Conservation (phyloP, 306 rosid genomes). For the Crotalaria pallida region DNA sequence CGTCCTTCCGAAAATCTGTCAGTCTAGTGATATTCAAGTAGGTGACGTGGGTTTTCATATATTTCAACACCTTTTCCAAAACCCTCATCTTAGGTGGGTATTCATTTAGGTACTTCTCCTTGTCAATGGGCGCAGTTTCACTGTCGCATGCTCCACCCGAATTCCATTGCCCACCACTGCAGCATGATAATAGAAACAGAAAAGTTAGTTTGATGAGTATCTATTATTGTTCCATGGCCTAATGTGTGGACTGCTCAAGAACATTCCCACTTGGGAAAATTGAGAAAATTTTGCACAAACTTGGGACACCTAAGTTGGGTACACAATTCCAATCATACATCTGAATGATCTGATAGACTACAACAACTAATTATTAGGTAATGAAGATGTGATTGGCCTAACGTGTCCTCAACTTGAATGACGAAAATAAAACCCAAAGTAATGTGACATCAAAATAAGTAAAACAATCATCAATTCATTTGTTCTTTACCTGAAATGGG, state of each 20-base stretch:
- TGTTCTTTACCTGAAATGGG: conserved; percentile 78
- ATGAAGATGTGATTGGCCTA: neutral
- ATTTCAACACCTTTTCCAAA: conserved; percentile 60
- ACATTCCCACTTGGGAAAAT: too few relatives aligned
- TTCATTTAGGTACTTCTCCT: conserved; percentile 62
- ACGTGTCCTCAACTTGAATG: neutral
- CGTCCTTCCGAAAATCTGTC: conserved; percentile 93
- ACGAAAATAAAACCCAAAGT: neutral
- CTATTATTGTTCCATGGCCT: conserved; percentile 5
- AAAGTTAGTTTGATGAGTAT: neutral
- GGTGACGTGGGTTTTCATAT: conserved; percentile 73
- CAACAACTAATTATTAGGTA: too few relatives aligned
- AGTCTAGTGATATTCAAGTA: conserved; percentile 79
- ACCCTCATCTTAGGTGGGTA: conserved; percentile 73
- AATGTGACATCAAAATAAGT: neutral
- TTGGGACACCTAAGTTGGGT: neutral
- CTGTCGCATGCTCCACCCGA: conserved; percentile 84
- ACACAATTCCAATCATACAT: neutral
- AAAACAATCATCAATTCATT: neutral
- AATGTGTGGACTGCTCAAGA: neutral
- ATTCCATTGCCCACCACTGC: conserved; percentile 99
- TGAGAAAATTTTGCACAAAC: too few relatives aligned
- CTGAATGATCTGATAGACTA: neutral
- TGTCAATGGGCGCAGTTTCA: conserved; percentile 66
- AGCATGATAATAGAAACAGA: conserved; percentile 14